A percentile compares a stretch with the other conserved stretches of the same genome.
These are phyloP conservation scores for Arachis stenosperma DNA, from an alignment of 306 rosid species.

Conservation along the genomic window DNA sequence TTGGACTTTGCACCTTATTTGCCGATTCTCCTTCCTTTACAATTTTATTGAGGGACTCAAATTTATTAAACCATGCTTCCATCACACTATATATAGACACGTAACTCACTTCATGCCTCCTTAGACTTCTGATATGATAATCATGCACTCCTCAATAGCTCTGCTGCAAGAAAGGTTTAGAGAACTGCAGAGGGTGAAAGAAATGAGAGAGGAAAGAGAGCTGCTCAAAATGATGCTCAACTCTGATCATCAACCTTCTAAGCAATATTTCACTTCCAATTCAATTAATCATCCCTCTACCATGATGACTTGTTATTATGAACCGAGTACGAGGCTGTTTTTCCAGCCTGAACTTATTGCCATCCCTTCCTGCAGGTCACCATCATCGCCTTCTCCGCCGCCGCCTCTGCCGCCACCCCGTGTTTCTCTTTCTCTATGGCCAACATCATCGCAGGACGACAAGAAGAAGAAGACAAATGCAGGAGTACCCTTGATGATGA, in stretches of 20 bases:
- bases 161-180: slow-evolving; percentile 82
- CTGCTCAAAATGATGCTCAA: slow-evolving; percentile 41
- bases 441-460: slow-evolving; percentile 41
- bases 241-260: slow-evolving; percentile 34
- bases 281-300: slow-evolving; percentile 3
- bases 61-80: background rate
- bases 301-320: background rate
- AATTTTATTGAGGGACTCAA: slow-evolving; percentile 51
- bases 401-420: slow-evolving; percentile 31
- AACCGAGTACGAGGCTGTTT: slow-evolving; percentile 41
- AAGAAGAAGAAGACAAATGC: slow-evolving; percentile 21
- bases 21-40: slow-evolving; percentile 67
- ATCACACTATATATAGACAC: slow-evolving; percentile 38
- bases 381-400: too few relatives aligned
- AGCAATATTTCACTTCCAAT: background rate
- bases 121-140: background rate
- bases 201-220: slow-evolving; percentile 77
- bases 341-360: slow-evolving; percentile 46
- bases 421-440: slow-evolving; percentile 60
- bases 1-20: slow-evolving; percentile 63
- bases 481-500: too few relatives aligned
- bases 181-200: slow-evolving; percentile 74
- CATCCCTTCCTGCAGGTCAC: slow-evolving; percentile 10
- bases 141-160: slow-evolving; percentile 66
- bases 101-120: slow-evolving; percentile 25